phyloP scores from a whole-genome alignment of 352 stramenopile species.

The Phytophthora crassamura region DNA sequence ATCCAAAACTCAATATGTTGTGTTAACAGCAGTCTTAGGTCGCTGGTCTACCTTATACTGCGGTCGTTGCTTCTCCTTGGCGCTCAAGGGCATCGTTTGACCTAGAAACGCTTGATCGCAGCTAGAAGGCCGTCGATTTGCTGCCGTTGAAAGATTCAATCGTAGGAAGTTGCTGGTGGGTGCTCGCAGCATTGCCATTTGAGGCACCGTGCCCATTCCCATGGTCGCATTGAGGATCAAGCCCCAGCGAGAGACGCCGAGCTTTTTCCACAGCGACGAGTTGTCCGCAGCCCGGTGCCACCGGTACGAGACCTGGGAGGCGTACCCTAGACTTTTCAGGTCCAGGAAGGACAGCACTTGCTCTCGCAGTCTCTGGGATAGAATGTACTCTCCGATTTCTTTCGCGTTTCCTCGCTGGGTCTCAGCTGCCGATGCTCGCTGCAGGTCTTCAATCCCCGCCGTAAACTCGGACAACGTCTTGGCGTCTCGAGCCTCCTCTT shows the following conservation, averaged over 20 bases:
- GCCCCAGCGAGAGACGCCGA: slow-evolving; percentile 78
- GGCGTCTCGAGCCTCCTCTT: slow-evolving; percentile 68
- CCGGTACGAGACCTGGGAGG: slow-evolving; percentile 70
- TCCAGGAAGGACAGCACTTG: slow-evolving; percentile 71
- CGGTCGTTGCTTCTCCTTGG: slow-evolving; percentile 16
- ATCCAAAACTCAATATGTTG: slow-evolving; percentile 6
- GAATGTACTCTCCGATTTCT: slow-evolving; percentile 22
- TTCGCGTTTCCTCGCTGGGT: not conserved
- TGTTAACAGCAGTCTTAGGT: slow-evolving; percentile 27
- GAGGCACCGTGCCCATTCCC: slow-evolving; percentile 51
- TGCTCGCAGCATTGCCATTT: slow-evolving; percentile 42
- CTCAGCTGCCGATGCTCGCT: slow-evolving; percentile 32
- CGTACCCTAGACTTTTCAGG: slow-evolving; percentile 60
- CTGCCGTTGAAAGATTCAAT: slow-evolving; percentile 26
- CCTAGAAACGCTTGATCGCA: slow-evolving; percentile 37
- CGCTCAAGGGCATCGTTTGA: slow-evolving; percentile 15
- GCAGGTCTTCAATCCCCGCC: slow-evolving; percentile 53
- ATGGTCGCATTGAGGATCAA: slow-evolving; percentile 64
- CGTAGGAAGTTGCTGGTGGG: slow-evolving; percentile 25
- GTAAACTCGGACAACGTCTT: slow-evolving; percentile 63
- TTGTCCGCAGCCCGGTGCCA: slow-evolving; percentile 79
- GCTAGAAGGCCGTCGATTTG: slow-evolving; percentile 33
- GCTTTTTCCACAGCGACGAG: slow-evolving; percentile 61
- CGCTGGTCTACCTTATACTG: slow-evolving; percentile 19
- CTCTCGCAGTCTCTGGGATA: slow-evolving; percentile 64